Evolutionary conservation across 352 stramenopile species (phyloP).

Genomic region (Globisporangium nunn): DNA sequence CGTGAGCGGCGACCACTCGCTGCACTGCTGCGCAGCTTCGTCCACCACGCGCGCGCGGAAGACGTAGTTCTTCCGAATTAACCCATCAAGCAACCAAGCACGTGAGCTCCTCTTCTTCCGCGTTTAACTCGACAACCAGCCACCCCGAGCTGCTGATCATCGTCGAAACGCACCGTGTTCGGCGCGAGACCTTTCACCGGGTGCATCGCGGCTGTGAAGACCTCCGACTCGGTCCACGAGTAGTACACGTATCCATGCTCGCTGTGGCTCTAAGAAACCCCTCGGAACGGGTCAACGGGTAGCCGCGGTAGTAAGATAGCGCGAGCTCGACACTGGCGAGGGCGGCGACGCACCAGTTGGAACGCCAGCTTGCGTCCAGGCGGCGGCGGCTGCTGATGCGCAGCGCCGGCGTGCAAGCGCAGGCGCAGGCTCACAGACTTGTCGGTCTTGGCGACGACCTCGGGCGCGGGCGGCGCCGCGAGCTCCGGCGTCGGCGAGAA

Average conservation of each 20-base stretch:
- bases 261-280: constrained; percentile 42
- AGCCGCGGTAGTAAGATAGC: no score
- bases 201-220: constrained; percentile 45
- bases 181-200: constrained; percentile 62
- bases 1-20: constrained; percentile 70
- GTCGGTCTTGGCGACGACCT: constrained; percentile 69
- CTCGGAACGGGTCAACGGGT: no score
- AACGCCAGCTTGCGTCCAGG: constrained; percentile 45
- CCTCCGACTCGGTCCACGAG: constrained; percentile 72
- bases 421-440: constrained; percentile 64
- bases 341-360: constrained; percentile 28
- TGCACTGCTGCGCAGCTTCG: constrained; percentile 50
- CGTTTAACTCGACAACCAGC: no score
- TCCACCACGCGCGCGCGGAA: constrained; percentile 69
- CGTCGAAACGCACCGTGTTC: constrained; percentile 40
- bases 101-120: background rate
- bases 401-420: background rate
- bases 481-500: constrained; percentile 60
- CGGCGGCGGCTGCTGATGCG: no score
- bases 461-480: constrained; percentile 39
- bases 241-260: constrained; percentile 87
- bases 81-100: background rate
- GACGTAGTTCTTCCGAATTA: constrained; percentile 52
- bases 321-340: no score
- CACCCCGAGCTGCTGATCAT: no score